Conservation (phyloP, 2,329 filamentous ascomycete genomes). For the Verticillium zaregamsianum region DNA sequence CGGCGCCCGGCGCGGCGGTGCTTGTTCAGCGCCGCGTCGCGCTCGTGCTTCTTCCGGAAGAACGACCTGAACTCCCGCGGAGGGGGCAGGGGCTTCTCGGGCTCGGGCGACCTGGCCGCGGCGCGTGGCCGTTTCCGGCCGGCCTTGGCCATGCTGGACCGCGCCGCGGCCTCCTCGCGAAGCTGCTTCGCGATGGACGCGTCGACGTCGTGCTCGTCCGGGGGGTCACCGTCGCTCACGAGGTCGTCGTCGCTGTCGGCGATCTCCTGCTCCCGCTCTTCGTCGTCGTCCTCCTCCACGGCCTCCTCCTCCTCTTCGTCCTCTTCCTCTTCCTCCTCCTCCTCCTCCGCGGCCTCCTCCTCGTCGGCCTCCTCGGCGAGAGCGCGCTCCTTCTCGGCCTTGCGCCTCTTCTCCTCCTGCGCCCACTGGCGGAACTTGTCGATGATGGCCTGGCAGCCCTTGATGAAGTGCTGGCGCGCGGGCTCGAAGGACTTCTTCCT, state of each 20-base stretch:
- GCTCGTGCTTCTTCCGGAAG: conserved; percentile 74
- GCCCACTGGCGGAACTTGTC: conserved; percentile 88
- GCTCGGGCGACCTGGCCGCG: conserved; percentile 11
- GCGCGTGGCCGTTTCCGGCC: conserved; percentile 24
- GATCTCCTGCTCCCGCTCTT: conserved; percentile 19
- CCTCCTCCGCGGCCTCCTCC: conserved; percentile 31
- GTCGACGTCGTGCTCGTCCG: conserved; percentile 67
- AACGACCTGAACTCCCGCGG: conserved; percentile 76
- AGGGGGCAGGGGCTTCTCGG: conserved; percentile 23
- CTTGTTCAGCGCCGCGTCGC: conserved; percentile 73
- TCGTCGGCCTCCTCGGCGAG: conserved; percentile 42
- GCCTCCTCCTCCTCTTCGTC: conserved; percentile 17
- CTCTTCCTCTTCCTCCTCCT: conserved; percentile 17
- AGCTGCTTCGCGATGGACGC: conserved; percentile 70
- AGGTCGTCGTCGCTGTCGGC: conserved; percentile 22
- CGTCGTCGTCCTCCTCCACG: conserved; percentile 19
- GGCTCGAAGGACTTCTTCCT: conserved; percentile 84
- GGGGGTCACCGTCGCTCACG: conserved; percentile 32
- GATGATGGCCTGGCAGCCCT: conserved; percentile 74
- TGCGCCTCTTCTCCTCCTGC: conserved; percentile 80
- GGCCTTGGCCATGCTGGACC: conserved; percentile 28
- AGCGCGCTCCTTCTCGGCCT: conserved; percentile 68
- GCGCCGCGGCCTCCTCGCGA: conserved; percentile 63
- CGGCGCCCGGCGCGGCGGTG: conserved; percentile 66
- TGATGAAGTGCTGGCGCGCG: conserved; percentile 79